These are phyloP conservation scores for Pestalotiopsis sp. DNA, from an alignment of 2,329 filamentous ascomycete species.

Conservation along the genomic window DNA sequence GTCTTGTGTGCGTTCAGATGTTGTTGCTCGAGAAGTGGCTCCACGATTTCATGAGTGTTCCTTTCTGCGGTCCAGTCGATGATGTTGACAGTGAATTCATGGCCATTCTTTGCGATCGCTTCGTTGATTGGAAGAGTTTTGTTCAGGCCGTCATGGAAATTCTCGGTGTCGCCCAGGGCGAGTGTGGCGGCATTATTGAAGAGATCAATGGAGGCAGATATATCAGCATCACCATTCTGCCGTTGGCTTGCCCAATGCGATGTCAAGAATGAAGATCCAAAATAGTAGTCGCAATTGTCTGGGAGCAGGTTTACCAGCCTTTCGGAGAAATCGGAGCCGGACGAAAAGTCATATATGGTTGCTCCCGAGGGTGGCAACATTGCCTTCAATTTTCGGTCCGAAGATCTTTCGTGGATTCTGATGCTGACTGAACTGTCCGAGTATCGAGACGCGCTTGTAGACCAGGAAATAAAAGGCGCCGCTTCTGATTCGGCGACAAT, in stretches of 20 bases:
- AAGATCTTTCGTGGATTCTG: conserved; percentile 27
- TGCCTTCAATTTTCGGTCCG: conserved; percentile 27
- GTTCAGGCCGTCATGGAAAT: conserved; percentile 14
- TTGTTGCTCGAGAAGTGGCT: conserved; percentile 21
- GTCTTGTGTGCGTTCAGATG: conserved; percentile 34
- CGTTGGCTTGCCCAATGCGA: not conserved
- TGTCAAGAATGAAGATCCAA: conserved; percentile 18
- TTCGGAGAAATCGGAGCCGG: conserved; percentile 25
- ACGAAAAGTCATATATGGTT: conserved; percentile 34
- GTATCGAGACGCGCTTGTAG: not conserved
- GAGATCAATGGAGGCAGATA: not conserved
- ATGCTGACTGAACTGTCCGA: not conserved
- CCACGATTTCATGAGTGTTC: conserved; percentile 21
- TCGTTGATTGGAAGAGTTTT: conserved; percentile 9
- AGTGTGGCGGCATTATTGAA: conserved; percentile 11
- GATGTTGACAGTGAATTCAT: conserved; percentile 27
- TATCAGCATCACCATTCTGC: not conserved
- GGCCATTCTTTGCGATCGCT: conserved; percentile 19
- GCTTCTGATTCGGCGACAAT: not conserved
- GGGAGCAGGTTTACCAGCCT: conserved; percentile 25
- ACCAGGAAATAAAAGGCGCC: not conserved
- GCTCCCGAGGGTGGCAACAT: conserved; percentile 23
- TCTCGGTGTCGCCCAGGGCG: conserved; percentile 18
- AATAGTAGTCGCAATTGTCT: conserved; percentile 26
- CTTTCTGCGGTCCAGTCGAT: conserved; percentile 41